Conservation (phyloP, 108 stramenopile species). For the Epipyxis sp. region DNA sequence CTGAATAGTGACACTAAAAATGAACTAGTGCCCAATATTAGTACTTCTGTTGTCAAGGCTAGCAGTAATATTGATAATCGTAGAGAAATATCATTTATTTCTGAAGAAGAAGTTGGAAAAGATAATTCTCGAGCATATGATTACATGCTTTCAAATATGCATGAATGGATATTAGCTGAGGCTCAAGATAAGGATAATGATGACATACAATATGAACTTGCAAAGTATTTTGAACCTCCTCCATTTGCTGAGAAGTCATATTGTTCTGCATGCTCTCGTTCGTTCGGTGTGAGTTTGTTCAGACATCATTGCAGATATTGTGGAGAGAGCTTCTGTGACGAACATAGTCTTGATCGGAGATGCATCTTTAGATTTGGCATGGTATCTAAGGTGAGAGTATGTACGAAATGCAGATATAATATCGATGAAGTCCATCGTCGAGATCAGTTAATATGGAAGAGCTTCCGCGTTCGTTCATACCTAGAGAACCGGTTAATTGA, state of each 20-base stretch:
- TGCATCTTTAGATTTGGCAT: not conserved
- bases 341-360: not conserved
- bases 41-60: no score
- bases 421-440: not conserved
- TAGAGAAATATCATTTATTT: no score
- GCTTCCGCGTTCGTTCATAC: not conserved
- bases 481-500: not conserved
- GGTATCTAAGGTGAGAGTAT: constrained; percentile 1
- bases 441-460: not conserved
- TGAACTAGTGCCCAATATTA: no score
- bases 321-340: not conserved
- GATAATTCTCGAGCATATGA: no score
- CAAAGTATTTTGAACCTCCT: not conserved
- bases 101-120: no score
- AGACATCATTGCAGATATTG: constrained; percentile 19
- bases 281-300: not conserved
- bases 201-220: not conserved
- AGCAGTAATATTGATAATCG: no score
- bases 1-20: no score
- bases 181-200: not conserved
- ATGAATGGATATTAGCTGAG: no score
- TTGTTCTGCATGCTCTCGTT: not conserved
- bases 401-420: not conserved
- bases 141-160: no score
- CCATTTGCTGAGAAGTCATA: not conserved